These are phyloP conservation scores for Guillardia theta DNA, from an alignment of 78 protist species.

Conservation along the genomic window DNA sequence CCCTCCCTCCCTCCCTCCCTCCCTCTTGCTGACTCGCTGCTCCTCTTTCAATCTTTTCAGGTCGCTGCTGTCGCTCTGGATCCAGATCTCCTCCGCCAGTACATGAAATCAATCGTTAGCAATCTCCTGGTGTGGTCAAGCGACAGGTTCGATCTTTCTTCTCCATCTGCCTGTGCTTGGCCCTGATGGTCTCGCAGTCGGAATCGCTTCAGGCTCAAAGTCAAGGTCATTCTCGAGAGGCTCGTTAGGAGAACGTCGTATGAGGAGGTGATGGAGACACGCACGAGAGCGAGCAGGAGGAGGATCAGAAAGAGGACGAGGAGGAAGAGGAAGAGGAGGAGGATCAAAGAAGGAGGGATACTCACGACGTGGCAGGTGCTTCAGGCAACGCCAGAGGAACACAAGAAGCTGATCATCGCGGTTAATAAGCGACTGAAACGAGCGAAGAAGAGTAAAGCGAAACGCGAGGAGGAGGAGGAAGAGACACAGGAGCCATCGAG, in stretches of 20 bases:
- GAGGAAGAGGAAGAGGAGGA: neutral
- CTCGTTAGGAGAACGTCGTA: neutral
- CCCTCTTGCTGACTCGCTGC: neutral
- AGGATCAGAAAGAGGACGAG: neutral
- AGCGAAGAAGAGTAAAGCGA: neutral
- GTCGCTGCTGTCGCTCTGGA: neutral
- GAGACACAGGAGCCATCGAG: neutral
- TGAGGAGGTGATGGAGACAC: neutral
- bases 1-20: neutral
- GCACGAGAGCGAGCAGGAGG: neutral
- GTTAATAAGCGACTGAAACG: neutral
- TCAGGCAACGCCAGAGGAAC: neutral
- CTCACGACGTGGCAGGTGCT: neutral
- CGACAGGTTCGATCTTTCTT: too few relatives aligned
- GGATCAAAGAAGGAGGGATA: neutral
- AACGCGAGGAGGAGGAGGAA: neutral
- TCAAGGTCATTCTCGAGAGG: constrained; percentile 4
- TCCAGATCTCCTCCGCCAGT: neutral
- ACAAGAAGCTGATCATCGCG: neutral
- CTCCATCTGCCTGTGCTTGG: too few relatives aligned
- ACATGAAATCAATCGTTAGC: neutral
- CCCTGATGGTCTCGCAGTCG: too few relatives aligned
- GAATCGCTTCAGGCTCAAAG: neutral
- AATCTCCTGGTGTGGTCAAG: neutral
- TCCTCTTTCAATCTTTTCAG: neutral